Evolutionary conservation across 2,329 filamentous ascomycete species (phyloP).

Genomic region (Canariomyces notabilis): DNA sequence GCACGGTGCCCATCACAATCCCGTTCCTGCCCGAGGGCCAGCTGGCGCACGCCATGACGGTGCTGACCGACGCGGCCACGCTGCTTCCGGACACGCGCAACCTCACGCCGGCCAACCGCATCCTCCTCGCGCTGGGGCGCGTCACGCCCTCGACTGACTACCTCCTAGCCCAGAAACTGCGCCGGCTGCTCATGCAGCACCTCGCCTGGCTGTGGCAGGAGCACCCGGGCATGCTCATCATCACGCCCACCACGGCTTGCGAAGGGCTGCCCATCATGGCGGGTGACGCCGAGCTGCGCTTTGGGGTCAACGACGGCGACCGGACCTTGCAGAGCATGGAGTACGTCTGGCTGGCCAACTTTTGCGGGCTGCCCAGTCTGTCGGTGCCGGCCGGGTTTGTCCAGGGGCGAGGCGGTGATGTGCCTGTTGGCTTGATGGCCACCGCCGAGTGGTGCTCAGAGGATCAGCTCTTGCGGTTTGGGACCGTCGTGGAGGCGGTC

Average conservation of each 20-base stretch:
- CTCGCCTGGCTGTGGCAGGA: constrained; percentile 60
- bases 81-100: constrained; percentile 42
- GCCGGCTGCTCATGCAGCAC: constrained; percentile 65
- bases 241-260: constrained; percentile 61
- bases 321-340: constrained; percentile 43
- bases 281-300: constrained; percentile 31
- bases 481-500: constrained; percentile 40
- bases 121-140: constrained; percentile 60
- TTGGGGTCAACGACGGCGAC: constrained; percentile 44
- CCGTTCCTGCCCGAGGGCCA: constrained; percentile 60
- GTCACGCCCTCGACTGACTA: constrained; percentile 62
- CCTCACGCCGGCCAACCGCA: constrained; percentile 57
- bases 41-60: constrained; percentile 67
- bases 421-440: constrained; percentile 52
- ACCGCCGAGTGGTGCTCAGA: constrained; percentile 52
- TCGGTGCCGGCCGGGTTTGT: constrained; percentile 43
- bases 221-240: constrained; percentile 64
- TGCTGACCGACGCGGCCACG: constrained; percentile 57
- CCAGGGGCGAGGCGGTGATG: constrained; percentile 34
- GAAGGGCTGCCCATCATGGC: constrained; percentile 41
- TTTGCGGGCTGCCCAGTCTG: constrained; percentile 44
- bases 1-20: constrained; percentile 50
- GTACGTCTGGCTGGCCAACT: constrained; percentile 49
- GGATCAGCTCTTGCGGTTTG: constrained; percentile 44
- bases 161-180: constrained; percentile 63